Evolutionary conservation across 352 stramenopile species (phyloP).

Genomic region (Bremia lactucae): DNA sequence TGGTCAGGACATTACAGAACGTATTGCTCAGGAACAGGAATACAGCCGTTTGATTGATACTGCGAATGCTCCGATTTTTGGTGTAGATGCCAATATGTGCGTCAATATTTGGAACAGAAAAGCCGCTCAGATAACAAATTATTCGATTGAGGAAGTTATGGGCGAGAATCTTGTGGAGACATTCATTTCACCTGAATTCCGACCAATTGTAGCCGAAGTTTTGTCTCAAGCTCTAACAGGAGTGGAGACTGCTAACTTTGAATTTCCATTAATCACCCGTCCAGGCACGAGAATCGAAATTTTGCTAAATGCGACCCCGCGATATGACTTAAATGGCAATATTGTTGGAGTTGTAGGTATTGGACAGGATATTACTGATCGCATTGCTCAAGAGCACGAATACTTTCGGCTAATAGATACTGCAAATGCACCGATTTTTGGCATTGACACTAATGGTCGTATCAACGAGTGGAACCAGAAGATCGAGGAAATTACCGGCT

Average conservation of each 20-base stretch:
- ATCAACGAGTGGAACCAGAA: slow-evolving; percentile 60
- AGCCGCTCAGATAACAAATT: slow-evolving; percentile 81
- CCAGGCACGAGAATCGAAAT: slow-evolving; percentile 59
- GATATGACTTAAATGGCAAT: slow-evolving; percentile 41
- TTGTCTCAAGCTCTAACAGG: slow-evolving; percentile 55
- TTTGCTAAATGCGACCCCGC: slow-evolving; percentile 40
- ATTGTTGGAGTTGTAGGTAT: slow-evolving; percentile 50
- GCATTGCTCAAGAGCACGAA: slow-evolving; percentile 16
- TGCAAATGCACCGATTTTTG: slow-evolving; percentile 77
- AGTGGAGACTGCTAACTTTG: slow-evolving; percentile 28
- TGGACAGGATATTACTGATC: too few relatives aligned
- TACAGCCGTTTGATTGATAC: slow-evolving; percentile 31
- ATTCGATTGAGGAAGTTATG: slow-evolving; percentile 70
- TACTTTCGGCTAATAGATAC: slow-evolving; percentile 47
- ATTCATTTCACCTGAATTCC: slow-evolving; percentile 72
- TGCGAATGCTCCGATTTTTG: slow-evolving; percentile 44
- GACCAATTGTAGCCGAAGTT: slow-evolving; percentile 52
- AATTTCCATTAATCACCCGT: slow-evolving; percentile 20
- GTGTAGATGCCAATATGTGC: slow-evolving; percentile 36
- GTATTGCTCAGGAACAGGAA: too few relatives aligned
- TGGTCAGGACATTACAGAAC: too few relatives aligned
- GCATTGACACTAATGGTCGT: slow-evolving; percentile 53
- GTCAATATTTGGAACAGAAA: slow-evolving; percentile 87
- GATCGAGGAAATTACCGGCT: slow-evolving; percentile 70
- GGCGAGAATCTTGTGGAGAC: slow-evolving; percentile 70